A percentile compares a stretch with the other conserved stretches of the same genome.
phyloP scores from a whole-genome alignment of 2,329 filamentous ascomycete species.

The Stagonosporopsis rhizophila region DNA sequence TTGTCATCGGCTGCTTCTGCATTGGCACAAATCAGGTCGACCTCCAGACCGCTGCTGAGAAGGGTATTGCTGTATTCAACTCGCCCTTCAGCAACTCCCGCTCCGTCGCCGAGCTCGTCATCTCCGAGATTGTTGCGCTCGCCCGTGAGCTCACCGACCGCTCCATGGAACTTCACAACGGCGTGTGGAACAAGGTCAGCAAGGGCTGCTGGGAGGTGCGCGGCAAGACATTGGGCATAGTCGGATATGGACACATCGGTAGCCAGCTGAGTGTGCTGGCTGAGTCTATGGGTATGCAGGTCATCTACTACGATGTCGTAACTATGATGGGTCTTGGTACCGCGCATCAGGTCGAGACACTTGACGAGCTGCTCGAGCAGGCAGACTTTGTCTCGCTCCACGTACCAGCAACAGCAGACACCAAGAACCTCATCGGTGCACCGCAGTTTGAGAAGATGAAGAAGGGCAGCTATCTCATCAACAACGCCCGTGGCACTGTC shows the following conservation, averaged over 20 bases:
- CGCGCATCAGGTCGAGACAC: slow-evolving; percentile 78
- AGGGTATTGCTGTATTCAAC: slow-evolving; percentile 97
- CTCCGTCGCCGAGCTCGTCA: slow-evolving; percentile 94
- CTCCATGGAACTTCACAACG: slow-evolving; percentile 90
- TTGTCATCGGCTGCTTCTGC: slow-evolving; percentile 97
- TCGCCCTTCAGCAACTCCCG: slow-evolving; percentile 98
- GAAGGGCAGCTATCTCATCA: slow-evolving; percentile 90
- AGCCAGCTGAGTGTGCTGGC: slow-evolving; percentile 94
- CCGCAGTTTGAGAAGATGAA: slow-evolving; percentile 88
- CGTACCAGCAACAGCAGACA: slow-evolving; percentile 92
- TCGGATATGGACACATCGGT: slow-evolving; percentile 97
- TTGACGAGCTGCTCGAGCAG: slow-evolving; percentile 76
- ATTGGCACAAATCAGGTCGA: slow-evolving; percentile 98
- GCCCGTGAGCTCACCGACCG: slow-evolving; percentile 93
- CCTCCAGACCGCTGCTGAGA: slow-evolving; percentile 78
- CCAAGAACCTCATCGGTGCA: slow-evolving; percentile 87
- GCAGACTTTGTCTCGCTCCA: slow-evolving; percentile 95
- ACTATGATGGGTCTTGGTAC: slow-evolving; percentile 95
- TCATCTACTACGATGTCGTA: slow-evolving; percentile 95
- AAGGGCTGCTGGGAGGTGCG: slow-evolving; percentile 97
- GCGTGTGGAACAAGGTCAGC: slow-evolving; percentile 98
- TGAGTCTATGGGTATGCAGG: slow-evolving; percentile 96
- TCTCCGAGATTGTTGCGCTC: slow-evolving; percentile 88
- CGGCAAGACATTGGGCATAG: slow-evolving; percentile 94
- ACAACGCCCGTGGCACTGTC: slow-evolving; percentile 91